Base-by-base conservation (phyloP, 2,329 filamentous ascomycete genomes). In the Calonectria hongkongensis region DNA sequence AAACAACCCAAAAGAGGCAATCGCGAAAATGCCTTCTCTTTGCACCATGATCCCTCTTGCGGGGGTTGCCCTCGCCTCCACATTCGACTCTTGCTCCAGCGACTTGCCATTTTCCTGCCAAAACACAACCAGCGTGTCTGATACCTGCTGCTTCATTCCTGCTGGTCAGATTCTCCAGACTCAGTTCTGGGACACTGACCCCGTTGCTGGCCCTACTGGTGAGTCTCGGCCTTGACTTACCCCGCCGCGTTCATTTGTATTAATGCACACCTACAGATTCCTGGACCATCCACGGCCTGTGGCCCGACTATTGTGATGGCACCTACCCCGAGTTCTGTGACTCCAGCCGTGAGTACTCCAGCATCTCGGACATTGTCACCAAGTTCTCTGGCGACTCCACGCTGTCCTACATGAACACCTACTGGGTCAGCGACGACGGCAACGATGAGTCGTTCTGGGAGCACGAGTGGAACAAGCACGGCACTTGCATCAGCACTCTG, bases 381-480 rank as follows among this genome's bases (percentile, higher is more conserved):
- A 87, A 89, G 36, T 89, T 88, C 72, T 73, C 73, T 18, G 87
- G 89, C 64, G 85, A 85, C 1, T 88, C 89, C 33, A 87, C 93
- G 1, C 85, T 95, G 1, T 84, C 85, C 2, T 93, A 92, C 80
- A 95, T 95, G 92, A 83, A 89, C 63, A 90, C 85, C 1, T 94
- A 92, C 85, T 95, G 93, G 94, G 92, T 94, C 80, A 91, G 93
- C 79, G 90, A 92, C 81, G 80, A 89, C 64, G 92, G 92, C 67
- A 83, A 92, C 36, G 89, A 93, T 74, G 89, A 93, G 77, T 85
- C 85, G 12, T 89, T 95, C 73, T 95, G 93, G 93, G 86, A 93
- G 81, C 93, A 95, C 82, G 93, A 95, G 83, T 95, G 92, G 91
- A 86, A 87, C 75, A 95, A 94, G 82, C 94, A 95, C 81, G 94